Base-by-base conservation (phyloP, 2,329 filamentous ascomycete genomes). In the Nectriaceae sp. region DNA sequence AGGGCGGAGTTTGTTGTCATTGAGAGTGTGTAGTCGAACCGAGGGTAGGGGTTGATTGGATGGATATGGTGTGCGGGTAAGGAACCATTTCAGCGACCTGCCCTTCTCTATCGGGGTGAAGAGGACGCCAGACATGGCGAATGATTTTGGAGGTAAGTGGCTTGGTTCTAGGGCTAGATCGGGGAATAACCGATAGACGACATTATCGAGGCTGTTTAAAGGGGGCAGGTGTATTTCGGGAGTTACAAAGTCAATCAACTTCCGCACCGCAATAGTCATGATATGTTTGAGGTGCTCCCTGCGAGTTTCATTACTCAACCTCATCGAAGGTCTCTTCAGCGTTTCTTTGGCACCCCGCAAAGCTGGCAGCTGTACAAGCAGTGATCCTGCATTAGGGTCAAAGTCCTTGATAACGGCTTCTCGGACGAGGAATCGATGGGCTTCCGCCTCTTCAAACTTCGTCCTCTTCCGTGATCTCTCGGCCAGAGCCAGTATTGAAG, bases 401-500 rank as follows among this genome's bases (percentile, higher is more conserved):
- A 79, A 75, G 16, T 74, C 70, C 40, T 70, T 70, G 4, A 80
- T 68, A 13, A 82, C 65, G 2, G 69, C 63, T 36, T 75, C 72
- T 26, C 69, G 65, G 15, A 69, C 46, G n/a, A 90, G 72, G 5
- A 88, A 69, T 6, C 73, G 62, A 18, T 81, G 70, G 0, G 83
- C 85, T 47, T 81, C 71, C 2, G 71, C 68, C 29, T 81, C 79
- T 42, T 80, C 71, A 2, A 65, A 57, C 3, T 68, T 58, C 0
- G 73, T 69, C 5, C 72, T 75, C 11, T 57, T 59, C 39, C 77
- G 73, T 22, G 81, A 79, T 24, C 76, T 76, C 15, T 73, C 64
- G 1, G 86, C 75, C 42, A 95, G 70, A 0, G 71, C 68, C 2
- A 93, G 68, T 4, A 97, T 75, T 0, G 82, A 75, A 0, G 78